Evolutionary conservation across 371 early-diverging fungal genomes (phyloP), one percentile per base, ranked within the genome.

Genomic region (Mucor irregularis): DNA sequence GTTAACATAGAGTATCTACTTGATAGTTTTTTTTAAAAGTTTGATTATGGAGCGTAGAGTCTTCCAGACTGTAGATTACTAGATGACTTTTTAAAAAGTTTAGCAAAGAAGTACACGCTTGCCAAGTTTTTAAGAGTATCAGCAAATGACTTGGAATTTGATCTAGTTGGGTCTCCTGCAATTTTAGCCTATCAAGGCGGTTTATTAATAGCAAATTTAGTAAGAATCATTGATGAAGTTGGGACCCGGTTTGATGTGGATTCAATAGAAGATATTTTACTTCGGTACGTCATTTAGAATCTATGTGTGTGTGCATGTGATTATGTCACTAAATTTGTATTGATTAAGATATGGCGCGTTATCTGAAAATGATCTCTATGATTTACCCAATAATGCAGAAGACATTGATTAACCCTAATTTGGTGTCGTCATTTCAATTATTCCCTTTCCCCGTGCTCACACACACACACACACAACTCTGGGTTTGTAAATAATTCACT

Each of bases 141-240:
- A n/a, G 80, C 80, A 6, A n/a, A 42, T 17, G 77, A 80, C 17
- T 50, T 74, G 2, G 74, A 75, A 2, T 82, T 82, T 51, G 83
- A 82, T 64, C 58, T 75, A 14, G 72, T 78, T 21, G 83, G 71
- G 24, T 74, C 80, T 33, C 80, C 83, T 43, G 74, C 80, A n/a
- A 64, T 82, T 30, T 51, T 82, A 26, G 76, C 61, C 30, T 82
- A 82, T 64, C 68, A 71, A 53, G 61, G 67, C 49, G 80, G 80
- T 10, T 46, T 64, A 8, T 61, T 82, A 19, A 63, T 82, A 4
- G 73, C 78, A 28, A 82, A 82, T 59, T 54, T 78, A 37, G 78
- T 82, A 21, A 66, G 80, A 35, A 52, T 82, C 14, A 64, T 73
- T 26, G 80, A 82, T 44, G 56, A 66, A 42, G 71, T 73, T 22